A percentile compares a stretch with the other conserved stretches of the same genome.
Evolutionary conservation across 768 basidiomycete species (phyloP).

Genomic region (Mycena vulgaris): DNA sequence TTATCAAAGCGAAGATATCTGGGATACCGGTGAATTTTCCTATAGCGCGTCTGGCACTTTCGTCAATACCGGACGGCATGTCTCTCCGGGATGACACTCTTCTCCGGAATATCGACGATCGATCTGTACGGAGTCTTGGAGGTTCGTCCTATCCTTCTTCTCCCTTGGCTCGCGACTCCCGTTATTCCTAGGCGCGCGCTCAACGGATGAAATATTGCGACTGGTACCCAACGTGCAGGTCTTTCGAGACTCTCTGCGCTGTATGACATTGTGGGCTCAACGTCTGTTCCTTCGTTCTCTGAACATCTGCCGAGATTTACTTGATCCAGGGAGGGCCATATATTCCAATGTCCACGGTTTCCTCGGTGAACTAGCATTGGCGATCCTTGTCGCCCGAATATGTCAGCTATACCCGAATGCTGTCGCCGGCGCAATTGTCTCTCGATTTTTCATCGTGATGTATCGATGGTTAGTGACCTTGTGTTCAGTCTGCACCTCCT

Average conservation of each 20-base stretch:
- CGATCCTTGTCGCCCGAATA: no score
- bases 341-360: slow-evolving; percentile 99
- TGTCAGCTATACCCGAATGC: slow-evolving; percentile 98
- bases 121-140: slow-evolving; percentile 94
- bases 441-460: slow-evolving; percentile 98
- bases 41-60: slow-evolving; percentile 90
- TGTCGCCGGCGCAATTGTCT: slow-evolving; percentile 94
- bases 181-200: slow-evolving; percentile 81
- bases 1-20: slow-evolving; percentile 91
- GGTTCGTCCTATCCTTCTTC: slow-evolving; percentile 61
- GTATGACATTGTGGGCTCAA: slow-evolving; percentile 98
- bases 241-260: slow-evolving; percentile 94
- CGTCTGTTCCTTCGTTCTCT: slow-evolving; percentile 64
- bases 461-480: slow-evolving; percentile 84
- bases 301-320: slow-evolving; percentile 2
- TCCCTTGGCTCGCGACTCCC: slow-evolving; percentile 29
- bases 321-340: slow-evolving; percentile 85
- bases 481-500: background rate
- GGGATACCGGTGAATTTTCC: slow-evolving; percentile 97
- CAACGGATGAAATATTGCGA: slow-evolving; percentile 95
- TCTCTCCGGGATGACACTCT: slow-evolving; percentile 93
- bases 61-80: slow-evolving; percentile 93
- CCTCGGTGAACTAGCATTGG: slow-evolving; percentile 98
- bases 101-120: slow-evolving; percentile 92
- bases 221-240: slow-evolving; percentile 96